Evolutionary conservation across 2,329 filamentous ascomycete species (phyloP).

Genomic region (Fusarium austroafricanum): DNA sequence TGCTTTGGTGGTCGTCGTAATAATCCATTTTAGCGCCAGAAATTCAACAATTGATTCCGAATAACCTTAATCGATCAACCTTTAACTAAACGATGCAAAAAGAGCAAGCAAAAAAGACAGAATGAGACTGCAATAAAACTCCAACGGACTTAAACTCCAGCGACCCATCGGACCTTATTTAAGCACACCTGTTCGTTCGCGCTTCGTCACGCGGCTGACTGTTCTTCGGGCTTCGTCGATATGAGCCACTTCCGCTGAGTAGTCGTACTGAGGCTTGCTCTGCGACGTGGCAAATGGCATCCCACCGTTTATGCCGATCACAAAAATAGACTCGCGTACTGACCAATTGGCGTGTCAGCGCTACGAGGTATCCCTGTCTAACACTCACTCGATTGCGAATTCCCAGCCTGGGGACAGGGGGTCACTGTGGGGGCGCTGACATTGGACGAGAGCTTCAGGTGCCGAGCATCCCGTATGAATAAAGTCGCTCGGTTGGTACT

Average conservation of each 20-base stretch:
- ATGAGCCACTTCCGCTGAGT: conserved; percentile 19
- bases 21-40: background rate
- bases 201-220: background rate
- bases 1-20: background rate
- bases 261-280: conserved; percentile 12
- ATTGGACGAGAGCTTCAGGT: background rate
- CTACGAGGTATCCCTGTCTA: background rate
- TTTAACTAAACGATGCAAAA: background rate
- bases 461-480: background rate
- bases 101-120: background rate
- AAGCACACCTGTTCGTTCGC: background rate
- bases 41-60: background rate
- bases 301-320: background rate
- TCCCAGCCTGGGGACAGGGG: conserved; percentile 10
- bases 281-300: conserved; percentile 3
- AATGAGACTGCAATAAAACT: background rate
- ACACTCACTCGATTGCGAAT: background rate
- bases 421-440: conserved; percentile 16
- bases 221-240: background rate
- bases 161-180: background rate
- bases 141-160: background rate
- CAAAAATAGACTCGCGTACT: conserved; percentile 16
- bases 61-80: too few species aligned
- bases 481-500: background rate
- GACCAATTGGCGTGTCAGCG: background rate